Base-by-base conservation (phyloP, 495 filamentous ascomycete species). In the Aspergillus mulundensis region DNA sequence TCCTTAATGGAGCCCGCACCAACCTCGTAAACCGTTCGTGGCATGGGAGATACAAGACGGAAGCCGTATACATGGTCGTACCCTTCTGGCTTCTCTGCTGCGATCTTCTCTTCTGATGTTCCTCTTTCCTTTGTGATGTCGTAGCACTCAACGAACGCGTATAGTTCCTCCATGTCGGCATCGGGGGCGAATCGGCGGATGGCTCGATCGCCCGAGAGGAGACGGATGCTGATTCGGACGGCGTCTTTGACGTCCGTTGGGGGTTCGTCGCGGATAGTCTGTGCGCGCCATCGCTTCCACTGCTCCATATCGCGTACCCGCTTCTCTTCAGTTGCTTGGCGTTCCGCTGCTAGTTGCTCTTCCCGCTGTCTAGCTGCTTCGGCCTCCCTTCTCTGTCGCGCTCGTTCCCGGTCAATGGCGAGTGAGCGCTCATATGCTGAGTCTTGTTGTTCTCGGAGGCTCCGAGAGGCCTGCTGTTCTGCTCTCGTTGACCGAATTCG, bases 121-220 rank as follows among this genome's bases (percentile, higher is more conserved):
- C 20, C 45, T 21, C 53, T 20, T 48, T 70, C 73, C 30, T 76
- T 67, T 8, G 91, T 57, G 0, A 85, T 54, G 50, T 90, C 86
- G 67, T 93, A 86, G 70, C 94, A 97, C 64, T 97, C 95, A 2
- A 97, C 91, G 70, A 95, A 96, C 1, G 93, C 95, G 70, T 98
- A 97, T 0, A 98, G 71, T 62, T 96, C 91, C 66, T 98, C 94
- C 24, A 97, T 72, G 1, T 76, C 74, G 1, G 86, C 81, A 2
- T 82, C 74, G 3, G 77, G 72, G 1, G 73, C 61, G 61, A 98
- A 97, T 46, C 76, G 80, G 28, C 93, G 82, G 54, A 93, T 82
- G 2, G 96, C 79, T 1, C 92, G 76, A 46, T 90, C 82, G 0
- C 84, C 87, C 28, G 77, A 77, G 2, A 84, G 83, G 71, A 96